Evolutionary conservation across 768 basidiomycete species (phyloP), one percentile per base, ranked within the genome.

Genomic region (Termitomyces eurrhizus): DNA sequence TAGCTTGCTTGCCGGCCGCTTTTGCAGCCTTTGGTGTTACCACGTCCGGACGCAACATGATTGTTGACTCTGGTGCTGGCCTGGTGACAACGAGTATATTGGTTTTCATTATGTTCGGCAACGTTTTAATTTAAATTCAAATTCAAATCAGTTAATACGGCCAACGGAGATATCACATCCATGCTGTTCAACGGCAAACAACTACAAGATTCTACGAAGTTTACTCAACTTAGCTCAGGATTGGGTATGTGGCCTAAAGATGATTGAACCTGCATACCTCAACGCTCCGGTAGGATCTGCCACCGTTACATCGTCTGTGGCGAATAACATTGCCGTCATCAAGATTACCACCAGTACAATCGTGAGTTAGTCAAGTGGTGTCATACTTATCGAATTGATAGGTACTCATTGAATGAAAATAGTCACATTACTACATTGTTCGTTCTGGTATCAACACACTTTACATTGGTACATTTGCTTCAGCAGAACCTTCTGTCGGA

Each of bases 381-480:
- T 33, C 42, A 11, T 33, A 8, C 41, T 39, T n/a, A 13, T 13
- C n/a, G 16, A n/a, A 44, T 37, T 42, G 24, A 44, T 33, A 12
- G 37, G 45, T 11, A 57, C 41, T 42, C 41, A 48, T 33, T 44
- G 42, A 21, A 50, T 32, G 13, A 29, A 33, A 46, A 39, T 60
- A 80, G 78, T 75, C 77, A 1, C 80, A 82, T 53, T 81, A 80
- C 60, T 78, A 78, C 61, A 78, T 81, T 37, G 75, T 77, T 21
- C 73, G 72, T 14, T 77, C 74, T 32, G 80, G 78, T 18, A 69
- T 70, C 57, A 79, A 79, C 63, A 80, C 78, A 2, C 58, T 80
- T 13, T 80, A 79, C 64, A 77, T 81, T 59, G 80, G 77, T 8
- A 81, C 80, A 7, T 79, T 72, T 60, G 75, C 75, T 18, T 76